Conservation (phyloP, 805 yeast genomes). For the Starmerella kuoi region DNA sequence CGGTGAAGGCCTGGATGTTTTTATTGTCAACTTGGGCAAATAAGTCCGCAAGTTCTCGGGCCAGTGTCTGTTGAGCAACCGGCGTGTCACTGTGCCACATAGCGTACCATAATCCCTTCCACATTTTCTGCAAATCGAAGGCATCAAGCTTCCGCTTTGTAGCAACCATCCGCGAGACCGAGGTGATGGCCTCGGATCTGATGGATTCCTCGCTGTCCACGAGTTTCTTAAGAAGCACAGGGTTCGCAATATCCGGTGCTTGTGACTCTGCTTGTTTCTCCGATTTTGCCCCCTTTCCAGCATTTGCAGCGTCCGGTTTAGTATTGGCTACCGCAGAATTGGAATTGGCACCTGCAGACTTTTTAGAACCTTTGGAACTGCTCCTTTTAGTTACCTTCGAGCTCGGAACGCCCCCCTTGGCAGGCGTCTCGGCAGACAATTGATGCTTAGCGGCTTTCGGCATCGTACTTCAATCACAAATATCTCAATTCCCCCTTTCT, state of each 20-base stretch:
- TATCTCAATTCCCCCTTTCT: not conserved
- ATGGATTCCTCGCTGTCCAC: slow-evolving; percentile 37
- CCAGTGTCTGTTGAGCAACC: slow-evolving; percentile 76
- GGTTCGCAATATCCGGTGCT: slow-evolving; percentile 5
- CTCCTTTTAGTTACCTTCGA: not conserved
- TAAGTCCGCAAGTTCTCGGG: slow-evolving; percentile 53
- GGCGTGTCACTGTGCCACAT: slow-evolving; percentile 98
- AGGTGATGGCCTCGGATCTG: slow-evolving; percentile 59
- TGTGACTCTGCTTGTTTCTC: not conserved
- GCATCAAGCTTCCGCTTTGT: slow-evolving; percentile 31
- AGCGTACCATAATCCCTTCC: slow-evolving; percentile 91
- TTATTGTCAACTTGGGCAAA: slow-evolving; percentile 28
- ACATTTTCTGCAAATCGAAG: slow-evolving; percentile 63
- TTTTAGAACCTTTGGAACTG: not conserved
- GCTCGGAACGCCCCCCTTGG: not conserved
- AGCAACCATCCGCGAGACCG: slow-evolving; percentile 41
- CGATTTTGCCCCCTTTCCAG: not conserved
- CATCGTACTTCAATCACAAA: too few species aligned
- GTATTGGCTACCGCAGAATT: not conserved
- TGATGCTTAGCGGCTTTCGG: slow-evolving; percentile 4
- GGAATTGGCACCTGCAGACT: not conserved
- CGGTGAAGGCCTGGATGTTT: slow-evolving; percentile 41
- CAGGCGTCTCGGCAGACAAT: not conserved
- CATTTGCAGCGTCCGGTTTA: not conserved
- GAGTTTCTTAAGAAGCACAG: slow-evolving; percentile 17